Conservation (phyloP, 1,284 basidiomycete genomes). For the Puccinia hordei region DNA sequence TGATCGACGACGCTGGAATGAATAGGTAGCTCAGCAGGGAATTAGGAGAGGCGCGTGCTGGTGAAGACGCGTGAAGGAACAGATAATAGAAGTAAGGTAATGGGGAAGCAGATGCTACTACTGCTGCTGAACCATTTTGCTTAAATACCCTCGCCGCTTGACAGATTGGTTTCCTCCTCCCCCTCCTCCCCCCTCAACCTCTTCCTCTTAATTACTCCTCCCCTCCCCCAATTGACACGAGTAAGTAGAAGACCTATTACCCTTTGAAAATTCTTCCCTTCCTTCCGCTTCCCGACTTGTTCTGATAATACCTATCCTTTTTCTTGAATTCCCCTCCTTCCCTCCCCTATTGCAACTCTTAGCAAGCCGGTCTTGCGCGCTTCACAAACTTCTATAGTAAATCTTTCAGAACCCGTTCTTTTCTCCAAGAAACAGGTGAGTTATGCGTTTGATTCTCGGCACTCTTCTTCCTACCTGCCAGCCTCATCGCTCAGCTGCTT, state of each 20-base stretch:
- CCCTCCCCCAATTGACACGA: no score
- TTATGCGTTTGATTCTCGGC: no score
- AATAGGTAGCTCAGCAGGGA: neutral
- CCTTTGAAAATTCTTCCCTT: neutral
- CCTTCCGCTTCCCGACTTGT: neutral
- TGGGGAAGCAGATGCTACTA: neutral
- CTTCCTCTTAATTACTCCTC: neutral
- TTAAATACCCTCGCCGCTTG: neutral
- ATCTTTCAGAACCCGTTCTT: neutral
- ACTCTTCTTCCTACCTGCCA: neutral
- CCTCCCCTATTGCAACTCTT: neutral
- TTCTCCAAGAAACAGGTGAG: no score
- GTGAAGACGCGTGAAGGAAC: neutral
- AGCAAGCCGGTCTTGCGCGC: constrained; percentile 2
- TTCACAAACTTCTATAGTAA: neutral
- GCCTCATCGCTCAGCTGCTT: neutral
- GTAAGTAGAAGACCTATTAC: neutral
- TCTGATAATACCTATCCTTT: neutral
- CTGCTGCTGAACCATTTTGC: neutral
- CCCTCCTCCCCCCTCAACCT: neutral
- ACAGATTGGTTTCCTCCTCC: neutral
- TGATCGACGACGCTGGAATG: neutral
- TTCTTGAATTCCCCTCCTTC: neutral
- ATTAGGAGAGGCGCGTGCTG: neutral
- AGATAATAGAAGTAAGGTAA: neutral